phyloP scores from a whole-genome alignment of 805 yeast species.

The Suhomyces emberorum region DNA sequence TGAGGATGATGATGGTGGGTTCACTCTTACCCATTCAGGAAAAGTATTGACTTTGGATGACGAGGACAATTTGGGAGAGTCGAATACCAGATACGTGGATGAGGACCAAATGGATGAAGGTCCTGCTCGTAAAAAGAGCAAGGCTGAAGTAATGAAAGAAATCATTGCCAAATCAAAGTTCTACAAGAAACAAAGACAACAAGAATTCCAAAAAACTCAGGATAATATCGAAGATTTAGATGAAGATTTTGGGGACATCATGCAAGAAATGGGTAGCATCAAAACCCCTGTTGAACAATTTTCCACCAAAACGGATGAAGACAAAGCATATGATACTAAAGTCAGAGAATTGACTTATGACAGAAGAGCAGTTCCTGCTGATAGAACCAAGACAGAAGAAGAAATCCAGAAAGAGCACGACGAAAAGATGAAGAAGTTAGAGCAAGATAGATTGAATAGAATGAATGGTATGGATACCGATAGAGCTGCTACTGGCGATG shows the following conservation, averaged over 20 bases:
- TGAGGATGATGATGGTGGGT: constrained; percentile 41
- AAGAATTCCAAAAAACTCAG: constrained; percentile 55
- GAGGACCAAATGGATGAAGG: constrained; percentile 31
- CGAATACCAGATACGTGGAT: constrained; percentile 32
- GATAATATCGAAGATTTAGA: constrained; percentile 65
- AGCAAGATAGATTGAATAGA: constrained; percentile 65
- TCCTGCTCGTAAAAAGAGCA: constrained; percentile 65
- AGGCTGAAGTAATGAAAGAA: constrained; percentile 84
- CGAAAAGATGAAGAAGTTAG: constrained; percentile 59
- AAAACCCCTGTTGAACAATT: constrained; percentile 19
- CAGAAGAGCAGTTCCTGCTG: constrained; percentile 76
- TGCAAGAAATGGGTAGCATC: constrained; percentile 47
- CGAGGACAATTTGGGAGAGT: constrained; percentile 19
- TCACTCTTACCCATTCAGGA: constrained; percentile 76
- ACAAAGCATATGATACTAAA: constrained; percentile 58
- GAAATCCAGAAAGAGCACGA: constrained; percentile 60
- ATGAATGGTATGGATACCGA: constrained; percentile 64
- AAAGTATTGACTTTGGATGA: constrained; percentile 60
- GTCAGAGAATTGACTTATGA: constrained; percentile 67
- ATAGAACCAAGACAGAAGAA: constrained; percentile 75
- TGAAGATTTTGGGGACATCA: constrained; percentile 68
- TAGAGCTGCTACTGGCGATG: constrained; percentile 61
- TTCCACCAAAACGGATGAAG: constrained; percentile 37
- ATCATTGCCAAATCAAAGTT: constrained; percentile 79
- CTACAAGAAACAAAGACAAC: constrained; percentile 73